phyloP scores from a whole-genome alignment of 805 yeast species.

The Scheffersomyces ergatensis region DNA sequence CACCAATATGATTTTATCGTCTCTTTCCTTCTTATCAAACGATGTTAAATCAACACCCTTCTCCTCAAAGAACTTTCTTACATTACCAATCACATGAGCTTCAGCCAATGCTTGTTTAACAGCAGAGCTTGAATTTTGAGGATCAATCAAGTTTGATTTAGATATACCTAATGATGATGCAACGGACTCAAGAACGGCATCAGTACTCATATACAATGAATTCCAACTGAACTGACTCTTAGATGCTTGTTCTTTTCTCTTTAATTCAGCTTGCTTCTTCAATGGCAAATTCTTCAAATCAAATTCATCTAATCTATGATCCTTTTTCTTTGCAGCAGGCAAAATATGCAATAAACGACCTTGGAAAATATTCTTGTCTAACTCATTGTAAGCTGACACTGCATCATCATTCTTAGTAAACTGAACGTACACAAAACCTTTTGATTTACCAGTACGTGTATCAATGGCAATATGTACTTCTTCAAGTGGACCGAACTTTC shows the following conservation, averaged over 20 bases:
- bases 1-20: slow-evolving; percentile 76
- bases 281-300: slow-evolving; percentile 88
- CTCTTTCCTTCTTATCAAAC: slow-evolving; percentile 66
- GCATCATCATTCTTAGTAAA: slow-evolving; percentile 73
- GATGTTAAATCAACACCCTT: slow-evolving; percentile 81
- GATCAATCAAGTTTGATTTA: slow-evolving; percentile 83
- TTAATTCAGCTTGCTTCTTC: slow-evolving; percentile 85
- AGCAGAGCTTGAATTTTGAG: slow-evolving; percentile 82
- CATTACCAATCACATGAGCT: slow-evolving; percentile 91
- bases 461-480: slow-evolving; percentile 94
- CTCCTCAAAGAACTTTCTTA: slow-evolving; percentile 78
- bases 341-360: slow-evolving; percentile 89
- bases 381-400: slow-evolving; percentile 61
- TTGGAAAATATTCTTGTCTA: slow-evolving; percentile 90
- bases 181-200: slow-evolving; percentile 88
- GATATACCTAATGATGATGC: slow-evolving; percentile 80
- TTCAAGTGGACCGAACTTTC: slow-evolving; percentile 65
- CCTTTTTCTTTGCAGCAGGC: slow-evolving; percentile 80
- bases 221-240: slow-evolving; percentile 93
- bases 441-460: slow-evolving; percentile 83
- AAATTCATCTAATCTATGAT: slow-evolving; percentile 83
- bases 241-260: slow-evolving; percentile 79
- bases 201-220: slow-evolving; percentile 83
- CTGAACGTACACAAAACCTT: slow-evolving; percentile 87
- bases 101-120: slow-evolving; percentile 97